Evolutionary conservation across 192 early-diverging fungal species (phyloP), one percentile per base, ranked within the genome.

Genomic region (Linnemannia zychae): DNA sequence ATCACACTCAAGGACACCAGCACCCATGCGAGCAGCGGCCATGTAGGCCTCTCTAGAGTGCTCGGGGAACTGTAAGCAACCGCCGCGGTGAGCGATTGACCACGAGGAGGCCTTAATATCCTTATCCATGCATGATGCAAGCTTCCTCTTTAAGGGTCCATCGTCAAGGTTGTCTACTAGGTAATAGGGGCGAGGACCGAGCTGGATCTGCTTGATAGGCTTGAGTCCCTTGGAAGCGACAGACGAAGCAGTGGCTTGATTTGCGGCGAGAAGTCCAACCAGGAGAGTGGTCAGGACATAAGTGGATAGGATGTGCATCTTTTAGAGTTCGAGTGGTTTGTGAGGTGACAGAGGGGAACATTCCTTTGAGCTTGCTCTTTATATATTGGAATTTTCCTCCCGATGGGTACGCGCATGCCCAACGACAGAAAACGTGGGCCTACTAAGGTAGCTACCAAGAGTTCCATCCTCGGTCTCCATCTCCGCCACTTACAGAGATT

Each of bases 281-380:
- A 65, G 60, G 60, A 65, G 60, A 65, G 60, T 65, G 60, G 60
- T 65, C 60, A 65, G 60, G 60, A 65, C 60, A 33, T 12, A 65
- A 65, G 60, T 12, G 28, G 60, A 65, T 65, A 65, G 24, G 3
- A 65, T 65, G 60, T 65, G 60, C 60, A 65, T 65, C 60, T 65
- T 65, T 12, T 65, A 65, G 60, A 65, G 60, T 65, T 65, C 60
- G 15, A 28, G 5, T 65, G 60, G 60, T 24, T 65, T 65, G 60
- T 24, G 33, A 65, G 60, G 60, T 7, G 33, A 65, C 28, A 24
- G 60, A 28, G 28, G 60, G 9, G 15, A 65, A 34, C 28, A 65
- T 65, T 65, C 60, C 60, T 34, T 65, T 65, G 60, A 65, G 60
- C 60, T 65, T 65, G 60, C 60, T 65, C 60, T 65, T 65, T 65